Evolutionary conservation across 768 basidiomycete genomes (phyloP).

Genomic region (Naganishia kalamii): DNA sequence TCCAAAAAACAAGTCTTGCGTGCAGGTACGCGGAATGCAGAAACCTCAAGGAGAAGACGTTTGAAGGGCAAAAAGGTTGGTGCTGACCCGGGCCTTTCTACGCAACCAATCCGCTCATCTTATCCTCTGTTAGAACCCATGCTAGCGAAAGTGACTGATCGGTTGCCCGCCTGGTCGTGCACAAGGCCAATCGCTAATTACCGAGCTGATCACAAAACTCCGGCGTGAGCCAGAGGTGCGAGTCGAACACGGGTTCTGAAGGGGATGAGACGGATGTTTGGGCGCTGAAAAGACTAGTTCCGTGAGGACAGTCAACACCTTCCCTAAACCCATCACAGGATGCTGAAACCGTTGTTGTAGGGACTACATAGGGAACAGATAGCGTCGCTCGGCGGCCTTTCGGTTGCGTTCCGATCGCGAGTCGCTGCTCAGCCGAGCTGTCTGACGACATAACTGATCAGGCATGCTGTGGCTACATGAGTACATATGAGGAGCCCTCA

Average conservation of each 20-base stretch:
- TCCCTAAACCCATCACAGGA: constrained; percentile 19
- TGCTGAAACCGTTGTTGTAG: not conserved
- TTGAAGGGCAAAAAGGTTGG: not conserved
- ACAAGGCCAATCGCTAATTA: constrained; percentile 19
- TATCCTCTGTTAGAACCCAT: constrained; percentile 18
- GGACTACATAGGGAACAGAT: not conserved
- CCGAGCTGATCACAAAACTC: constrained; percentile 14
- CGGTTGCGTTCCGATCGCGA: not conserved
- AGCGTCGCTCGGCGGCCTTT: not conserved
- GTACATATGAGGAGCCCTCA: too few relatives aligned
- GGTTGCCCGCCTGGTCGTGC: constrained; percentile 16
- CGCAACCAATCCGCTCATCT: constrained; percentile 18
- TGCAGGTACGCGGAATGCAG: too few relatives aligned
- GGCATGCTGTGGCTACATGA: too few relatives aligned
- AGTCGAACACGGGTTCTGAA: constrained; percentile 19
- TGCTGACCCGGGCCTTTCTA: constrained; percentile 10
- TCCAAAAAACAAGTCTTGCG: too few relatives aligned
- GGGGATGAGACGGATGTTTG: constrained; percentile 20
- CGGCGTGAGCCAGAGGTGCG: constrained; percentile 15
- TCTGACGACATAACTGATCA: too few relatives aligned
- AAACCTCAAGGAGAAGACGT: not conserved
- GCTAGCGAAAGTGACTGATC: constrained; percentile 20
- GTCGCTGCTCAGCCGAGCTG: too few relatives aligned
- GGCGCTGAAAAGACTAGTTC: constrained; percentile 17
- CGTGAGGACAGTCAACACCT: constrained; percentile 18